Percentiles rank a stretch among this genome's conserved stretches.
phyloP scores from a whole-genome alignment of 148 eudicot genomes.

The Arbutus unedo region DNA sequence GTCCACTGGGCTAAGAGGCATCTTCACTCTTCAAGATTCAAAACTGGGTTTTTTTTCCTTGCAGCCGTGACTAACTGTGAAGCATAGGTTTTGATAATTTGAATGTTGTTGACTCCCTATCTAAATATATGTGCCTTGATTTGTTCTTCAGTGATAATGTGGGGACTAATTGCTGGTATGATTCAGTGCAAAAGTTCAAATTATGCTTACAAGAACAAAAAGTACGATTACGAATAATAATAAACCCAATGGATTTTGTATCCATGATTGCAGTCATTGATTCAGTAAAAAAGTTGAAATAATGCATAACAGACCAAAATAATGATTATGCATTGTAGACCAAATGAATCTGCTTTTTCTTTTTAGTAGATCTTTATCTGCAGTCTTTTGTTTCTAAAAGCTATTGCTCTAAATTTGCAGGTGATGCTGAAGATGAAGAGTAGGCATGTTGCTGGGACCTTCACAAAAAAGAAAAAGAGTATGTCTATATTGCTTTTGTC shows the following conservation, averaged over 20 bases:
- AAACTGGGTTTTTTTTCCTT: not conserved
- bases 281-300: constrained; percentile 21
- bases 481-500: constrained; percentile 41
- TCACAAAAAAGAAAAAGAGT: constrained; percentile 99
- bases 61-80: not conserved
- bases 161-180: constrained; percentile 14
- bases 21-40: not conserved
- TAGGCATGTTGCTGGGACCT: constrained; percentile 94
- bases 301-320: constrained; percentile 16
- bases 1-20: no score
- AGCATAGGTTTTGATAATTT: no score
- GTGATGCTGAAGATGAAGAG: constrained; percentile 96
- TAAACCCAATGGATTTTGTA: not conserved
- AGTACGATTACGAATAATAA: not conserved
- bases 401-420: constrained; percentile 39
- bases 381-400: constrained; percentile 21
- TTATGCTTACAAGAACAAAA: not conserved
- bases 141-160: constrained; percentile 6
- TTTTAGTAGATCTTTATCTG: constrained; percentile 19
- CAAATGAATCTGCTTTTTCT: constrained; percentile 13
- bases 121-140: not conserved
- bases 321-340: not conserved
- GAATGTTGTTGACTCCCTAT: no score
- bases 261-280: not conserved
- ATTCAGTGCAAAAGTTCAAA: constrained; percentile 15